Percentiles rank a stretch among this genome's conserved stretches.
Conservation (phyloP, 257 asterid species). For the Fraxinus pennsylvanica region DNA sequence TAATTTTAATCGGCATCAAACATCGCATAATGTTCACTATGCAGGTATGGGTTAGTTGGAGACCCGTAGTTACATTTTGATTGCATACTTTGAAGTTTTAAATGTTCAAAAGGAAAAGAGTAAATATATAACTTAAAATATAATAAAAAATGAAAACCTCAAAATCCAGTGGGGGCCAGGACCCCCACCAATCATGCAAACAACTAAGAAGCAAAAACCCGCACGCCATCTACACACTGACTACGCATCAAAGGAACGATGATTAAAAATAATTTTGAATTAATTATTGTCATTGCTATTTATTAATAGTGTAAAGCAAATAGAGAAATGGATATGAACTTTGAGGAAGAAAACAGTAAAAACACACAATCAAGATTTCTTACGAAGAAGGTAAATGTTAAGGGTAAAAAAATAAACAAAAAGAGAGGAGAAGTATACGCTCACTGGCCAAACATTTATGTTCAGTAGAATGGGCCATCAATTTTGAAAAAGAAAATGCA, state of each 20-base stretch:
- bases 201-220: background rate
- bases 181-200: background rate
- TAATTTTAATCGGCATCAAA: too few relatives aligned
- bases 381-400: background rate
- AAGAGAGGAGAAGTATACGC: background rate
- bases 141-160: too few relatives aligned
- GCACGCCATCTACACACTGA: background rate
- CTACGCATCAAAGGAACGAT: background rate
- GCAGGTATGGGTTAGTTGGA: too few relatives aligned
- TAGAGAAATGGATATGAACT: background rate
- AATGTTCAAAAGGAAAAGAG: too few relatives aligned
- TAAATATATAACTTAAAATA: too few relatives aligned
- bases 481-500: background rate
- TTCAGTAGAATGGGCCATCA: background rate
- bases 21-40: too few relatives aligned
- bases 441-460: background rate
- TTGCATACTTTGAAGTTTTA: too few relatives aligned
- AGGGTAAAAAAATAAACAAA: background rate
- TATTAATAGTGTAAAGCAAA: background rate
- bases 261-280: background rate
- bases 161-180: too few relatives aligned
- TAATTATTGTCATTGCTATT: background rate
- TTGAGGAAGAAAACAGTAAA: background rate
- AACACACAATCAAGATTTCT: background rate
- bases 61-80: too few relatives aligned